Conservation (phyloP, 2,329 filamentous ascomycete species). For the Sporothrix inflata region DNA sequence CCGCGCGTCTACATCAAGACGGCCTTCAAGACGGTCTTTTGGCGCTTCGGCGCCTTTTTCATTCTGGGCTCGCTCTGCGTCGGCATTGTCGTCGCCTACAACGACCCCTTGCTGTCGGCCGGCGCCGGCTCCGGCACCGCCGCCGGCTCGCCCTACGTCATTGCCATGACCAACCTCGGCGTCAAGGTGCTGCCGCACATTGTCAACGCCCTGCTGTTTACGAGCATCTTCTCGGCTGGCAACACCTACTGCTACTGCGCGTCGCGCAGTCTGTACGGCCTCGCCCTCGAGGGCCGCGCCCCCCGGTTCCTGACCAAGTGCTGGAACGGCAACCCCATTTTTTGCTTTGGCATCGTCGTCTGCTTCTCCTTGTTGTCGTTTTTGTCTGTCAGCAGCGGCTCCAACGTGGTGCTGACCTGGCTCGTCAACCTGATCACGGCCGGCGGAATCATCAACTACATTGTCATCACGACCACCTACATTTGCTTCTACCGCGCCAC, state of each 20-base stretch:
- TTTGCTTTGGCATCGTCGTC: conserved; percentile 44
- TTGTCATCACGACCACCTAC: conserved; percentile 47
- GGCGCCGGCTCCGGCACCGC: conserved; percentile 46
- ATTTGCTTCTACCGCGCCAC: conserved; percentile 45
- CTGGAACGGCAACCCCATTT: conserved; percentile 46
- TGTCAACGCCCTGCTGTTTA: conserved; percentile 64
- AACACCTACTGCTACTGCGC: conserved; percentile 61
- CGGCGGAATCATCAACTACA: conserved; percentile 50
- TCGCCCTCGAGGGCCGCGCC: conserved; percentile 48
- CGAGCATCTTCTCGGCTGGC: conserved; percentile 61
- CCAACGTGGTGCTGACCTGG: conserved; percentile 46
- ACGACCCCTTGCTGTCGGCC: conserved; percentile 49
- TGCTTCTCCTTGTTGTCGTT: conserved; percentile 46
- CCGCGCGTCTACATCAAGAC: conserved; percentile 67
- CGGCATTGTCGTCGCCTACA: conserved; percentile 69
- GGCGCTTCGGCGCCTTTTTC: conserved; percentile 72
- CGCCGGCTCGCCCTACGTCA: conserved; percentile 67
- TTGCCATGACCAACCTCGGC: conserved; percentile 69
- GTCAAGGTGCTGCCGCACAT: conserved; percentile 70
- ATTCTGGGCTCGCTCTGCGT: conserved; percentile 66
- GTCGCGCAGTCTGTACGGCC: conserved; percentile 46
- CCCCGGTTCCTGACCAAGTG: conserved; percentile 44
- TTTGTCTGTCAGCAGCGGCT: conserved; percentile 45
- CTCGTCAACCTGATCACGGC: conserved; percentile 50
- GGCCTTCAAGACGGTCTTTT: conserved; percentile 70